These are phyloP conservation scores for Metschnikowia cubensis DNA, from an alignment of 805 yeast species.

Conservation along the genomic window DNA sequence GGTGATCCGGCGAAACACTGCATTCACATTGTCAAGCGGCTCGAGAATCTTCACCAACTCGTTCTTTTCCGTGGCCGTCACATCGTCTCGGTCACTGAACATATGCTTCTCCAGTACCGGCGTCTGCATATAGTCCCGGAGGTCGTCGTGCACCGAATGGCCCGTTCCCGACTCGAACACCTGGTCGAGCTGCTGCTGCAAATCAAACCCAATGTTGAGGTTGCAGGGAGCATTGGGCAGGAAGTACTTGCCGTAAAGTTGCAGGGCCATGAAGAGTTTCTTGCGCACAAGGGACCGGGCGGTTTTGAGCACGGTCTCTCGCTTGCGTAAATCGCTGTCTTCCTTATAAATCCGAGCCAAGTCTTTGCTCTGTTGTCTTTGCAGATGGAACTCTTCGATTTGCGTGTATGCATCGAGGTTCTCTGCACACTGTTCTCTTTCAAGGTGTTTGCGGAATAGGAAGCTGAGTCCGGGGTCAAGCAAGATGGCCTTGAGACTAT, in stretches of 20 bases:
- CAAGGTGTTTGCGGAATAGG: conserved; percentile 63
- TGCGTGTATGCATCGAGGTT: conserved; percentile 70
- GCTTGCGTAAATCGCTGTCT: conserved; percentile 16
- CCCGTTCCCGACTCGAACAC: conserved; percentile 12
- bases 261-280: conserved; percentile 58
- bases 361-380: conserved; percentile 41
- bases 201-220: conserved; percentile 59
- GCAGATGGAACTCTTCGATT: conserved; percentile 49
- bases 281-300: conserved; percentile 42
- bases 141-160: conserved; percentile 4
- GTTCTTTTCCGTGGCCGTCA: neutral
- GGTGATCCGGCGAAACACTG: conserved; percentile 48
- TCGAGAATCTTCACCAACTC: conserved; percentile 8
- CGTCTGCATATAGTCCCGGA: conserved; percentile 12
- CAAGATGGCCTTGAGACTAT: conserved; percentile 38
- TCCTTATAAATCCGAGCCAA: conserved; percentile 18
- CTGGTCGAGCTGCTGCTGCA: conserved; percentile 42
- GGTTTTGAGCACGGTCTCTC: conserved; percentile 9
- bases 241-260: conserved; percentile 62
- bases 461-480: conserved; percentile 74
- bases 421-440: conserved; percentile 64
- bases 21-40: conserved; percentile 8
- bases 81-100: neutral
- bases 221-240: conserved; percentile 64
- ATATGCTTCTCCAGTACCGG: conserved; percentile 7